Conservation (phyloP, 2,329 filamentous ascomycete genomes). For the Aspergillus tubingensis region DNA sequence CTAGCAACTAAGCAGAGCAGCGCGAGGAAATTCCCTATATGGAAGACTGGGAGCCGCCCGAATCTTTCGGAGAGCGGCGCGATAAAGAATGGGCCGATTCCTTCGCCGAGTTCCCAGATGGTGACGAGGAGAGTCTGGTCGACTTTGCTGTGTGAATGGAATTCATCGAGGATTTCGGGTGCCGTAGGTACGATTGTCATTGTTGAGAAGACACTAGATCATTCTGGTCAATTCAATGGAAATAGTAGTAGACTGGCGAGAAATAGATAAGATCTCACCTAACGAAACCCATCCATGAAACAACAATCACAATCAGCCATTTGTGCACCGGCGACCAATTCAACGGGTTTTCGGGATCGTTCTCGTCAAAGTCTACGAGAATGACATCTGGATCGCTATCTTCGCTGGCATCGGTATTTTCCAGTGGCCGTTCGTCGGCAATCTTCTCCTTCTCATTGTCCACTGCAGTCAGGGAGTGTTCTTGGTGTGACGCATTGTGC, state of each 20-base stretch:
- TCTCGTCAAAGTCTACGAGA: conserved; percentile 16
- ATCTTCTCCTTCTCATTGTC: conserved; percentile 3
- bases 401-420: conserved; percentile 9
- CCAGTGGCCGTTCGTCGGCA: conserved; percentile 13
- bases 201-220: background rate
- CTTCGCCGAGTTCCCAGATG: conserved; percentile 54
- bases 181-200: background rate
- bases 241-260: conserved; percentile 8
- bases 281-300: conserved; percentile 18
- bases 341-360: conserved; percentile 18
- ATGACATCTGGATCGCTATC: conserved; percentile 15
- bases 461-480: background rate
- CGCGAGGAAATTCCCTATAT: conserved; percentile 42
- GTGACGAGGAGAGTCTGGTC: conserved; percentile 45
- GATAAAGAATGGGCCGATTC: conserved; percentile 48
- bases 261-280: too few species aligned
- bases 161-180: background rate
- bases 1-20: conserved; percentile 44
- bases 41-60: conserved; percentile 42
- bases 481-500: background rate
- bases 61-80: conserved; percentile 50
- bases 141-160: conserved; percentile 14
- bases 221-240: too few species aligned
- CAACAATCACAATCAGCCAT: conserved; percentile 19
- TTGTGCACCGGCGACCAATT: conserved; percentile 22